Evolutionary conservation across 208 protist genomes (phyloP), one percentile per base, ranked within the genome.

Genomic region (Trypanosoma mega): DNA sequence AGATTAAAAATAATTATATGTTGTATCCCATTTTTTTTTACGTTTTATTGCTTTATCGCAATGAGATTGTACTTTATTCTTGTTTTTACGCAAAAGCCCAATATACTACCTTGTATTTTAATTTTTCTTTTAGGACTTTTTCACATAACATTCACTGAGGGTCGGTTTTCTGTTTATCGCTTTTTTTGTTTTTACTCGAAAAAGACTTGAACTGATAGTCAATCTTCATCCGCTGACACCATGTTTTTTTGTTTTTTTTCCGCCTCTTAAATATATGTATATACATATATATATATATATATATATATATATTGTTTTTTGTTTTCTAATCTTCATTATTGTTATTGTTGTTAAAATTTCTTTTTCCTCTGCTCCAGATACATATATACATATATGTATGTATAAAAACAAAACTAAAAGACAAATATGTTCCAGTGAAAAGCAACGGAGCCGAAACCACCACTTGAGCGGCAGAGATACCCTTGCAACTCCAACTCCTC

Each of bases 381-480:
- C 14, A 21, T 9, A 21, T 20, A 9, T 9, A 27, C 9, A 53
- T 36, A 31, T 12, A 9, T n/a, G n/a, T 53, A 21, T 14, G 9
- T 7, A 53, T 0, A 46, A 52, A 47, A 43, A 30, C 9, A 27
- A 31, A 46, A 14, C 64, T 50, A 85, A 49, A 85, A 79, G 6
- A 90, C 72, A 69, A 93, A 94, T n/a, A 94, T 82, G 48, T 94
- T 94, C 87, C 87, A 94, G 33, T 87, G 74, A 62, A 83, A 94
- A 2, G 69, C 67, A 45, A 68, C 63, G 47, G 76, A 87, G 29
- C 80, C 83, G 47, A 89, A 87, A n/a, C 82, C 83, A 4, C 66
- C 75, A 30, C 87, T 80, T n/a, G 76, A 73, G 63, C 75, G 56
- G 51, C 87, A 91, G 21, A 94, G 76, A 59, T 78, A 87, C 34